A percentile compares a stretch with the other conserved stretches of the same genome.
phyloP scores from a whole-genome alignment of 768 basidiomycete species.

The Boletellus ananas region DNA sequence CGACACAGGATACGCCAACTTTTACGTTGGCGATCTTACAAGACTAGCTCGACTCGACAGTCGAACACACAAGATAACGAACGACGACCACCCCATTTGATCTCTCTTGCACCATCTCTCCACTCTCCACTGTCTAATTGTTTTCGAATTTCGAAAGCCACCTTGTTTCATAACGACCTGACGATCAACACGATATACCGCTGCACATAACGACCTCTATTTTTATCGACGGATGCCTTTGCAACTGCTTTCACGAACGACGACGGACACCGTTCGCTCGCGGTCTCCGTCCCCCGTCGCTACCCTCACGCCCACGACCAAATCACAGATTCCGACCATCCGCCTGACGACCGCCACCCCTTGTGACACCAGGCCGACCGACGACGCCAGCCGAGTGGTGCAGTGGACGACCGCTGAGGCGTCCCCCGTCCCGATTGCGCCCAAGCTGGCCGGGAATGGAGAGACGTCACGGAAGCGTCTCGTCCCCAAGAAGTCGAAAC shows the following conservation, averaged over 20 bases:
- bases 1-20: slow-evolving; percentile 14
- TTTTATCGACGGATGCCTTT: slow-evolving; percentile 27
- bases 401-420: slow-evolving; percentile 20
- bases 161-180: slow-evolving; percentile 24
- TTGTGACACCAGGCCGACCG: slow-evolving; percentile 40
- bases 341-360: slow-evolving; percentile 68
- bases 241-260: slow-evolving; percentile 30
- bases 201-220: slow-evolving; percentile 25
- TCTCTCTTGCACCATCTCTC: background rate
- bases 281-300: slow-evolving; percentile 27
- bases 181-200: slow-evolving; percentile 19
- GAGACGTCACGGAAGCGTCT: slow-evolving; percentile 43
- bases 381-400: slow-evolving; percentile 25
- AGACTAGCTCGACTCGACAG: slow-evolving; percentile 15
- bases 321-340: slow-evolving; percentile 53
- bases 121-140: slow-evolving; percentile 6
- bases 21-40: slow-evolving; percentile 14
- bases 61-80: slow-evolving; percentile 18
- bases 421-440: slow-evolving; percentile 25
- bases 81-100: slow-evolving; percentile 14
- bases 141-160: slow-evolving; percentile 12
- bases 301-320: slow-evolving; percentile 27
- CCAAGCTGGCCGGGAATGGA: slow-evolving; percentile 17
- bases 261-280: slow-evolving; percentile 22
- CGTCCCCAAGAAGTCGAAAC: slow-evolving; percentile 72